Base-by-base conservation (phyloP, 1,139 yeast species). In the Schizosaccharomyces versatilis region DNA sequence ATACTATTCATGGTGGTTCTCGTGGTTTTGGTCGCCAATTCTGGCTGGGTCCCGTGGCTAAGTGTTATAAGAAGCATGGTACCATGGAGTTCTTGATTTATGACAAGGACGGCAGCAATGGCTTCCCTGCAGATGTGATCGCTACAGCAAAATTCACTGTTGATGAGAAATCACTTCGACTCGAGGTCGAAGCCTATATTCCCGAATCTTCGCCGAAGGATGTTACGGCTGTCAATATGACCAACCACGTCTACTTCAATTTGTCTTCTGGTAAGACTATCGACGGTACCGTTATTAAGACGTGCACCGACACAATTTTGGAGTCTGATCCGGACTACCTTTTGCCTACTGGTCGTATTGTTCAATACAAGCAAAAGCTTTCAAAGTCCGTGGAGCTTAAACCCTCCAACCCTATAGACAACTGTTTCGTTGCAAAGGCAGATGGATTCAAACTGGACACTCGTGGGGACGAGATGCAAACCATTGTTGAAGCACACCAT, bases 191-290 rank as follows among this genome's bases (percentile, higher is more conserved):
- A 44, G 19, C 49, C 32, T 19, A 14, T 14, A 44, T 44, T 24
- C 12, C 14, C 12, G 49, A 44, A 2, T 9, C 19, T 7, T 44
- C 49, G 6, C 12, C 38, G n/a, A 53, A 51, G 3, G 53, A 53
- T 47, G 69, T 73, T 53, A 78, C 85, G 2, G 69, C 74, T 38
- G 70, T 80, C 54, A 75, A 77, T 61, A 67, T 80, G 64, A 78
- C 84, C 53, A 80, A 80, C 65, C 86, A 80, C 63, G 68, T 79
- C 15, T 79, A 78, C 52, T 54, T 39, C 38, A 65, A 66, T 53
- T 62, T 64, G 38, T 61, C 62, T n/a, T 60, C 58, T 9, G 53
- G 47, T 38, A 53, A 54, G 36, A 59, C 67, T 8, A 63, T 64
- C 41, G 67, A 58, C 8, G 69, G 67, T 2, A 64, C 68, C 19